Evolutionary conservation across 345 rosid genomes (phyloP).

Genomic region (Brassica carinata): DNA sequence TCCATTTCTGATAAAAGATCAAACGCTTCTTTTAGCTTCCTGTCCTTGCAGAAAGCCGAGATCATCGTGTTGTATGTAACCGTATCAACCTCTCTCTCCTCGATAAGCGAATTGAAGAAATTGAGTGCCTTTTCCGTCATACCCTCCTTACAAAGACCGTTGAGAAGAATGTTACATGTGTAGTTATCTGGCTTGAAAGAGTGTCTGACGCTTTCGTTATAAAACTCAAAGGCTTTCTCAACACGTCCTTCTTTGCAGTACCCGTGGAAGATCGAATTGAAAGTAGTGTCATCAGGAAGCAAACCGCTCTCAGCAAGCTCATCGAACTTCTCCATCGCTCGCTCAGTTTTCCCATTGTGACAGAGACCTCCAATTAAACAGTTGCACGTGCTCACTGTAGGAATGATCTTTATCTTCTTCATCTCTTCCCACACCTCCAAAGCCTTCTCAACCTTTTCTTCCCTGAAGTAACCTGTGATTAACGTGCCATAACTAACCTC

Average conservation of each 20-base stretch:
- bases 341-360: slow-evolving; percentile 62
- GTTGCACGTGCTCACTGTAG: slow-evolving; percentile 68
- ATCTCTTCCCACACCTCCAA: slow-evolving; percentile 80
- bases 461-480: slow-evolving; percentile 66
- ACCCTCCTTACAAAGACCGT: slow-evolving; percentile 71
- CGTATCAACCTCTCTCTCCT: slow-evolving; percentile 59
- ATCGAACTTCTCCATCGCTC: slow-evolving; percentile 65
- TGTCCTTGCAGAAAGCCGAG: slow-evolving; percentile 63
- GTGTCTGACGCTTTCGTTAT: slow-evolving; percentile 68
- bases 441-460: slow-evolving; percentile 51
- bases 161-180: slow-evolving; percentile 77
- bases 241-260: slow-evolving; percentile 66
- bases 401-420: slow-evolving; percentile 66
- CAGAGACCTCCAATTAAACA: slow-evolving; percentile 68
- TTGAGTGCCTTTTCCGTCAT: slow-evolving; percentile 81
- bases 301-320: slow-evolving; percentile 68
- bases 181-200: slow-evolving; percentile 65
- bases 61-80: slow-evolving; percentile 84
- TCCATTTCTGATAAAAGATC: slow-evolving; percentile 70
- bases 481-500: slow-evolving; percentile 82
- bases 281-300: slow-evolving; percentile 66
- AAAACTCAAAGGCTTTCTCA: slow-evolving; percentile 83
- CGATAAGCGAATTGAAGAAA: slow-evolving; percentile 67
- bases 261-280: slow-evolving; percentile 71
- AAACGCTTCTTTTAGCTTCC: slow-evolving; percentile 73